Evolutionary conservation across 805 yeast species (phyloP), one percentile per base, ranked within the genome.

Genomic region (Candida xiaguanensis): DNA sequence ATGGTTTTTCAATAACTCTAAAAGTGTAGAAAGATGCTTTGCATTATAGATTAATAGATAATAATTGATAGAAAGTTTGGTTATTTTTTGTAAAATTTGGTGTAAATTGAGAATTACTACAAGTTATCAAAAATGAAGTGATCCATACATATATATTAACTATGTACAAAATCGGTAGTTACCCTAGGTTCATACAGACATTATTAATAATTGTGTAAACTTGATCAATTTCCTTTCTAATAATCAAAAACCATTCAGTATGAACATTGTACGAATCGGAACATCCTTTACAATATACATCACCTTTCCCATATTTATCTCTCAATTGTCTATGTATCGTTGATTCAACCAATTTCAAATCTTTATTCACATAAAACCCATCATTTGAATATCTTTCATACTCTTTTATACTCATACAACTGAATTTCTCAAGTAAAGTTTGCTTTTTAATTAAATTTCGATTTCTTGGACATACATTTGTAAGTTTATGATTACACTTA

Each of bases 231-330:
- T 68, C 67, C 19, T 46, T 51, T 42, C 74, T 65, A 0, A 80
- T 80, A 1, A 77, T 52, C n/a, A 75, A 52, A 44, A 77, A 77
- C 82, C 82, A 77, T 49, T 77, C 83, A 12, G 61, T 62, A 50
- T 77, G 83, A 9, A 69, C 52, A 25, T 61, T 62, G 44, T 55
- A 62, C 14, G 46, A 7, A 15, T 11, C 7, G 8, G 18, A 16
- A 50, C 82, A 77, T 3, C 74, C 74, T 11, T 65, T 65, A 51
- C 83, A 77, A 38, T 58, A 65, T 11, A 77, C 53, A 31, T 61
- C 65, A 2, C 81, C 80, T 19, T 57, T 55, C 1, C 82, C 82
- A 46, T 65, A 77, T 28, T 40, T 52, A 7, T 43, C 37, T 13
- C 70, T 51, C 12, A 77, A 50, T 8, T 40, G 38, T 8, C 42